These are phyloP conservation scores for Quercus dentata DNA, from an alignment of 306 rosid genomes.

Conservation along the genomic window DNA sequence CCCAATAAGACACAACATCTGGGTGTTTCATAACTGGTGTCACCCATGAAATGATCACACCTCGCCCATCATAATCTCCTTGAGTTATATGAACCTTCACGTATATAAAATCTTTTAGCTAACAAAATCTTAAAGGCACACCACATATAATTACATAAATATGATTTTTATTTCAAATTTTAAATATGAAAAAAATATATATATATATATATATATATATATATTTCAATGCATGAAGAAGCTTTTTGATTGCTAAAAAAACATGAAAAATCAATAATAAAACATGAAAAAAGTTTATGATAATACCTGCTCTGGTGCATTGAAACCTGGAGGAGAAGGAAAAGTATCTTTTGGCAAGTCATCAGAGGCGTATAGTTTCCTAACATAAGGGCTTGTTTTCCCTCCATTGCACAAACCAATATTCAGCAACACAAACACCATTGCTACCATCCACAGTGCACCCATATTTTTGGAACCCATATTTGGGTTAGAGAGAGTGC, in stretches of 20 bases:
- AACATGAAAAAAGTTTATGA: neutral
- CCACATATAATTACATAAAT: neutral
- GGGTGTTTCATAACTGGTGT: neutral
- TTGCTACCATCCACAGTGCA: neutral
- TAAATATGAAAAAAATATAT: too few relatives aligned
- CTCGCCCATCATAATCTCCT: neutral
- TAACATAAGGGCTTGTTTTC: neutral
- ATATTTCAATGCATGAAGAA: too few relatives aligned
- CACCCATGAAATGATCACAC: neutral
- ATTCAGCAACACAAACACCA: neutral
- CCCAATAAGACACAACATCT: neutral
- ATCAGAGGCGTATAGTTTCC: neutral
- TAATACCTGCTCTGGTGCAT: neutral
- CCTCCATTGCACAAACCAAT: neutral
- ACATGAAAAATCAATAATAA: too few relatives aligned
- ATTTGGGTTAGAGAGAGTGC: too few relatives aligned
- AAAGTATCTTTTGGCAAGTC: neutral
- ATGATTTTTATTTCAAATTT: neutral
- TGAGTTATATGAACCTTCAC: constrained; percentile 2
- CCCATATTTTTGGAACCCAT: neutral
- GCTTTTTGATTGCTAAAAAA: too few relatives aligned
- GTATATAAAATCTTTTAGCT: neutral
- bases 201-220: too few relatives aligned
- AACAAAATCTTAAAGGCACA: neutral
- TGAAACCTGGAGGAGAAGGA: neutral